Base-by-base conservation (phyloP, 2,329 filamentous ascomycete genomes). In the Botrytis aclada region DNA sequence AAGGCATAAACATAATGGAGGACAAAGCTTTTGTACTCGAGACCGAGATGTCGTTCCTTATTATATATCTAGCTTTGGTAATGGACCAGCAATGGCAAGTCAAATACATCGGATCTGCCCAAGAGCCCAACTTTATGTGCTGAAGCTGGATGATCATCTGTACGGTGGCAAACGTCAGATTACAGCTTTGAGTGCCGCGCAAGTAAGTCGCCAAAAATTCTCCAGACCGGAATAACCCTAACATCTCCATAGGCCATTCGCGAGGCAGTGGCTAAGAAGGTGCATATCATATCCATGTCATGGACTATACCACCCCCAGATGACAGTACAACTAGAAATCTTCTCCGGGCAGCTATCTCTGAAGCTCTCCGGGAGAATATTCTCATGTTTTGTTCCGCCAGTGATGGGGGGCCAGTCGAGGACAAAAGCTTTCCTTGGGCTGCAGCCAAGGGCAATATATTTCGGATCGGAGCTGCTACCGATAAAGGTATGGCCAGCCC, bases 271-370 rank as follows among this genome's bases (percentile, higher is more conserved):
- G 25, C 22, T 12, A 54, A 54, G 10, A 3, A 54, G 0, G 47
- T 54, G 25, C 47, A 54, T 0, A 54, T 54, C 47, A 54, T 54
- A 25, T n/a, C 25, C 47, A 54, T 54, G 47, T 12, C 22, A 14
- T 54, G 47, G 47, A 54, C 47, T 25, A 54, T 54, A 25, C 22
- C 9, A 0, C 1, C 0, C 14, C 9, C 47, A 54, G 9, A n/a
- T 4, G 47, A 54, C 4, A 54, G 1, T 20, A n/a, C 0, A 54
- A 16, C 22, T n/a, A 54, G 4, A n/a, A 5, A 54, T 0, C 0
- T 0, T 25, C 47, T 54, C 25, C 0, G 0, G 25, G 25, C 9
- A 25, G 47, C 47, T 25, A 54, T 54, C 22, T 6, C 22, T 25
- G 47, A 54, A n/a, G 47, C 47, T 54, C 3, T 0, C 47, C 9